Conservation (phyloP, 2,329 filamentous ascomycete genomes). For the Aspergillus eucalypticola region DNA sequence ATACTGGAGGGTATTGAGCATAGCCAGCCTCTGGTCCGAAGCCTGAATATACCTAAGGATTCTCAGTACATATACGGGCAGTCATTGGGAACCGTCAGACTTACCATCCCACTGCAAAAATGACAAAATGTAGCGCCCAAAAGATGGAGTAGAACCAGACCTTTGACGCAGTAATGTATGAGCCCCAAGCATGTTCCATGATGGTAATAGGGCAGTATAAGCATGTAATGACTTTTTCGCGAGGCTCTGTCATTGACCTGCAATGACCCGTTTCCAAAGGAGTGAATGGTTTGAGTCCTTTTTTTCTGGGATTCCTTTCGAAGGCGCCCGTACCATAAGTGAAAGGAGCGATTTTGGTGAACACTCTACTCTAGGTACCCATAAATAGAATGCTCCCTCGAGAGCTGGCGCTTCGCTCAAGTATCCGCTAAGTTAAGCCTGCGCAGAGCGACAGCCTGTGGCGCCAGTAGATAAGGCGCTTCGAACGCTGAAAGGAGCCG, state of each 20-base stretch:
- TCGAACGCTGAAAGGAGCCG: not conserved
- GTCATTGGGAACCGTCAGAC: conserved; percentile 30
- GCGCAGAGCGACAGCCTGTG: not conserved
- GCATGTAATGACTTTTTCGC: conserved; percentile 2
- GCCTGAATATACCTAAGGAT: conserved; percentile 73
- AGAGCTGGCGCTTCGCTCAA: not conserved
- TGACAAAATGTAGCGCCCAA: conserved; percentile 72
- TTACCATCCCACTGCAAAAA: conserved; percentile 88
- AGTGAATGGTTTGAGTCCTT: not conserved
- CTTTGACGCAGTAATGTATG: conserved; percentile 70
- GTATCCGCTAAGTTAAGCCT: not conserved
- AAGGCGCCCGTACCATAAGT: not conserved
- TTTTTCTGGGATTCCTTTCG: not conserved
- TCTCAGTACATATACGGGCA: conserved; percentile 24
- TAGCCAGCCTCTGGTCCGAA: conserved; percentile 65
- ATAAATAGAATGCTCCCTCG: not conserved
- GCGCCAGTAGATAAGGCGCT: not conserved
- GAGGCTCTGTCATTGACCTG: conserved; percentile 26
- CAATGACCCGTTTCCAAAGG: conserved; percentile 25
- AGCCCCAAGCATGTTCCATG: conserved; percentile 38
- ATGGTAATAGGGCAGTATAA: conserved; percentile 43
- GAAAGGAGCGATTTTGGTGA: not conserved
- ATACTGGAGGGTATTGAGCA: conserved; percentile 76
- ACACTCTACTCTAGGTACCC: not conserved
- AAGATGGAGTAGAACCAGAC: conserved; percentile 79